Base-by-base conservation (phyloP, 805 yeast genomes). In the Ascoidea rubescens region DNA sequence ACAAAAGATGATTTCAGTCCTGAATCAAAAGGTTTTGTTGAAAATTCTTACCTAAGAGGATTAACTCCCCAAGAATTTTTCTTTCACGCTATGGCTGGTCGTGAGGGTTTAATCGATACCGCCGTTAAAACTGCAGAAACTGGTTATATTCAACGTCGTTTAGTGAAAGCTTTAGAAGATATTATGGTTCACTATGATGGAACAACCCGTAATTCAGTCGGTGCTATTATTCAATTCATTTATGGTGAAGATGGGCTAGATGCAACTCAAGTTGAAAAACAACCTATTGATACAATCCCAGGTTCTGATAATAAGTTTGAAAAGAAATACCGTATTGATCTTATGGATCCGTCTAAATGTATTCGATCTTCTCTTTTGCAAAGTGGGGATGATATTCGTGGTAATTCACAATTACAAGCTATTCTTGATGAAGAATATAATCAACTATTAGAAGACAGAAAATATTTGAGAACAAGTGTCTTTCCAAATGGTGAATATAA, bases 31-130 rank as follows among this genome's bases (percentile, higher is more conserved):
- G 99, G 99, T 60, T 93, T 93, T 62, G 96, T 93, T 55, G 96
- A 95, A 68, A 93, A 93, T 66, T 93, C 99, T 12, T 93, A 93
- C 65, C 75, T 91, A 65, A 82, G 98, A 74, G 99, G 99, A 45
- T 76, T 93, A 63, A 90, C 99, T 5, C 99, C 99, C 42, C 98
- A 93, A 69, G 99, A 93, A 68, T 93, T 93, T 68, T 90, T 93
- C 67, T 93, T 93, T 84, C 99, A 93, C 67, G 97, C 98, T 51
- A 93, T 93, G 96, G 98, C 99, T 64, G 99, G 99, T 74, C 88
- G 99, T 78, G 99, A 93, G 73, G 99, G 99, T 76, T 76, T 93
- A 66, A 95, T 93, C 67, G 99, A 93, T 77, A 93, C 99, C 52
- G 99, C 99, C 14, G 99, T 93, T 49, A 93, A 93, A 69, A 93